Evolutionary conservation across 345 rosid species (phyloP), one percentile per base, ranked within the genome.

Genomic region (Linum lewisii): DNA sequence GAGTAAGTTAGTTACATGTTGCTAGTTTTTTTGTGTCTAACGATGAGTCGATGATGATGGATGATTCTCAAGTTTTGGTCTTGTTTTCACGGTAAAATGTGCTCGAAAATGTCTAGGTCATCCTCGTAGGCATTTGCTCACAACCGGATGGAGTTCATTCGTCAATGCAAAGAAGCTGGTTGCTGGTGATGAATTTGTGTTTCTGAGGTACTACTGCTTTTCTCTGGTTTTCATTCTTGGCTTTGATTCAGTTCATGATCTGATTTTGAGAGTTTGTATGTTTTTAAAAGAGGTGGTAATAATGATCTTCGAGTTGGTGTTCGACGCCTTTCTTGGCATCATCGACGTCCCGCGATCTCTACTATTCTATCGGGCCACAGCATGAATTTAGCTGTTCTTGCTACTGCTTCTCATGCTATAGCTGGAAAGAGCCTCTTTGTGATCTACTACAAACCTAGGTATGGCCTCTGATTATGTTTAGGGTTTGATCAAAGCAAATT

Each of bases 61-160:
- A 44, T 62, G 47, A 60, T 47, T 38, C 24, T 50, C n/a, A n/a
- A n/a, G n/a, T n/a, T n/a, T n/a, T n/a, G n/a, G n/a, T n/a, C n/a
- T n/a, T n/a, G n/a, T n/a, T n/a, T n/a, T n/a, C n/a, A n/a, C n/a
- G n/a, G n/a, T n/a, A n/a, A n/a, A n/a, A n/a, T n/a, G n/a, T n/a
- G n/a, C n/a, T n/a, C n/a, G n/a, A n/a, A n/a, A 53, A 45, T 67
- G 51, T 71, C 73, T 68, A 92, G 98, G 98, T 60, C 93, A 84
- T 66, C 98, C 98, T 18, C 77, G 91, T 68, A 85, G 99, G 71
- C 99, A 93, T 73, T 75, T 89, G 67, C 84, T 93, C 56, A 89
- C 95, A 15, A 89, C 99, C 0, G 99, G 97, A 21, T 93, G 97
- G 99, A 93, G 97, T 74, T 83, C 91, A 9, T 93, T 89, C 72